Conservation (phyloP, 352 stramenopile species). For the Globisporangium okanoganense region DNA sequence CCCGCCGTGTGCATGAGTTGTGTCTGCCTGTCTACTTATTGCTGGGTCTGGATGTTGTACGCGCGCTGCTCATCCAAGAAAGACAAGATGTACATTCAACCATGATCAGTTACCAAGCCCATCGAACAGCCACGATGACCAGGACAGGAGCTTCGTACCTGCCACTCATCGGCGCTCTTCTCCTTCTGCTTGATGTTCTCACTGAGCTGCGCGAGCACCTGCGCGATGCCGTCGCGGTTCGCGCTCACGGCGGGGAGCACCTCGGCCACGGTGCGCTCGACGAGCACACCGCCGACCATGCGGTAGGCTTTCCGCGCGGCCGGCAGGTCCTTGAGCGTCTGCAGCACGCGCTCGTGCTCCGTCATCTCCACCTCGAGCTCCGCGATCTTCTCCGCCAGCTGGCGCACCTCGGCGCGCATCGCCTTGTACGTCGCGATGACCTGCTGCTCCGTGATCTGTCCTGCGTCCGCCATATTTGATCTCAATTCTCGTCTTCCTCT, state of each 20-base stretch:
- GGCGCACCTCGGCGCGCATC: constrained; percentile 76
- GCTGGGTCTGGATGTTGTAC: constrained; percentile 85
- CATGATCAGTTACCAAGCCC: background rate
- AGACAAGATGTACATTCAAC: background rate
- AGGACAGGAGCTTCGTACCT: constrained; percentile 26
- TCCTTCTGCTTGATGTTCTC: constrained; percentile 86
- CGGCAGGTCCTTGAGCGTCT: constrained; percentile 72
- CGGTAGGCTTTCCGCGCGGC: constrained; percentile 89
- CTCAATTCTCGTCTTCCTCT: background rate
- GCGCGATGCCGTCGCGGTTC: constrained; percentile 77
- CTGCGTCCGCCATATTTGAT: constrained; percentile 31
- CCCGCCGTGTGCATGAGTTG: background rate
- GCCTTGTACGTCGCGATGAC: constrained; percentile 85
- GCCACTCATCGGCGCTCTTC: constrained; percentile 74
- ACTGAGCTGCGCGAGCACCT: constrained; percentile 71
- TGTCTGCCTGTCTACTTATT: constrained; percentile 30
- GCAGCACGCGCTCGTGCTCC: constrained; percentile 83
- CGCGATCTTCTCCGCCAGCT: constrained; percentile 81
- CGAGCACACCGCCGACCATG: constrained; percentile 95
- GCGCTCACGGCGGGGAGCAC: constrained; percentile 90
- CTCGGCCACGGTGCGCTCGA: constrained; percentile 95
- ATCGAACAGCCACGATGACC: background rate
- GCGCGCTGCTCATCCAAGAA: constrained; percentile 39
- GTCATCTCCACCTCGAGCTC: constrained; percentile 82
- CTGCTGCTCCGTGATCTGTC: constrained; percentile 80